These are phyloP conservation scores for Smallanthus sonchifolius DNA, from an alignment of 129 eudicot genomes.

Conservation along the genomic window DNA sequence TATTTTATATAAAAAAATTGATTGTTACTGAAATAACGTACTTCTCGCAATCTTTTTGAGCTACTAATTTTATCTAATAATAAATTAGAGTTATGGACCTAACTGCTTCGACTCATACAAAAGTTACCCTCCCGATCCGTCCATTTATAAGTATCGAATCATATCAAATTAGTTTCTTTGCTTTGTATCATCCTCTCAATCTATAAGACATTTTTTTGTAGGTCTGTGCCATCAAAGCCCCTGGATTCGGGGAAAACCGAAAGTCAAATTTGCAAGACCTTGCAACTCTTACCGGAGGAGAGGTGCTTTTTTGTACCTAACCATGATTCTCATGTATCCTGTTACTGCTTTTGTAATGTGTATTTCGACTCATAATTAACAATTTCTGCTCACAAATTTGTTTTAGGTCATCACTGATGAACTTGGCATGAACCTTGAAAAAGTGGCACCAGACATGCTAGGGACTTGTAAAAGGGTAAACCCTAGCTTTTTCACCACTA, in stretches of 20 bases:
- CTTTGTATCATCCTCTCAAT: not conserved
- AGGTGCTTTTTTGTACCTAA: constrained; percentile 27
- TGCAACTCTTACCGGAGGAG: constrained; percentile 63
- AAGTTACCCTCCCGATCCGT: too few relatives aligned
- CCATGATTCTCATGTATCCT: not conserved
- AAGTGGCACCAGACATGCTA: constrained; percentile 45
- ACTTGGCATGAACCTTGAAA: constrained; percentile 56
- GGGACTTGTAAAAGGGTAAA: constrained; percentile 66
- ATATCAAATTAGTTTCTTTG: not conserved
- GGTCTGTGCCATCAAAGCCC: constrained; percentile 75
- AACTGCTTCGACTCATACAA: not conserved
- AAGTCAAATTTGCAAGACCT: constrained; percentile 61
- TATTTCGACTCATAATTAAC: not conserved
- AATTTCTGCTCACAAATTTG: not conserved
- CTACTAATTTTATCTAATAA: too few relatives aligned
- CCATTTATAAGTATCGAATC: not conserved
- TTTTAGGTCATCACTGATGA: constrained; percentile 58
- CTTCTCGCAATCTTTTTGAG: not conserved
- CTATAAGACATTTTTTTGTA: not conserved
- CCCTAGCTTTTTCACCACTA: not conserved
- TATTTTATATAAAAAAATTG: too few relatives aligned
- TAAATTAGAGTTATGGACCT: too few relatives aligned
- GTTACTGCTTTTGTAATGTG: not conserved
- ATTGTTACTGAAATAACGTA: not conserved
- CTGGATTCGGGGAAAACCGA: constrained; percentile 63